Evolutionary conservation across 2,329 filamentous ascomycete species (phyloP), one percentile per base, ranked within the genome.

Genomic region (Talaromyces sp.): DNA sequence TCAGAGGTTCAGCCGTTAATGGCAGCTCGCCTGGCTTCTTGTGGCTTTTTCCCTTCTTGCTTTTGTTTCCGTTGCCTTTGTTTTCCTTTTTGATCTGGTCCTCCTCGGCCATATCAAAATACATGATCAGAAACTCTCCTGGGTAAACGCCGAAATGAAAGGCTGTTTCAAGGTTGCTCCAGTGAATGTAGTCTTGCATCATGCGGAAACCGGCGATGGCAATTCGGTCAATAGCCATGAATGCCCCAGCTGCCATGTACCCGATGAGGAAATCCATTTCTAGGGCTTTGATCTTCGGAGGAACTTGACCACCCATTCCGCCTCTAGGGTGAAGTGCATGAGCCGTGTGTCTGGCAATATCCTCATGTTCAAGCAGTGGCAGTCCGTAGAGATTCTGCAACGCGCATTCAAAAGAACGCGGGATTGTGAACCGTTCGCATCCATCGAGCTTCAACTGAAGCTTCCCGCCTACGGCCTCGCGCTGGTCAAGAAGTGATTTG

Each of bases 181-280:
- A 74, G 46, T 64, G 60, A 3, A 74, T 63, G 3, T 65, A 52
- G 0, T 61, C 59, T 3, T 67, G 41, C 7, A 65, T 67, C 31
- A 75, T 57, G 1, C 64, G 55, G 31, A 73, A 63, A 0, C 70
- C 72, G 0, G 64, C 61, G 10, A 68, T 58, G n/a, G 68, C 61
- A 48, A 74, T 63, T 1, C 61, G 61, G 4, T 50, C 56, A 7
- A 67, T 54, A 7, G 64, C 63, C 19, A 75, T 63, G 57, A 74
- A 75, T 0, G 68, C 67, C 0, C 72, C 72, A 0, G 66, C 66
- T 1, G 65, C 61, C 17, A 67, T 69, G 58, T 74, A 75, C 57
- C 68, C 72, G 7, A 74, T 41, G 14, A 68, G 66, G 32, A 74
- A 65, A 29, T 72, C 68, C 21, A 68, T 64, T 59, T 65, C 65